A percentile compares a stretch with the other conserved stretches of the same genome.
Conservation (phyloP, 192 early-diverging fungal species). For the Coemansia sp. region DNA sequence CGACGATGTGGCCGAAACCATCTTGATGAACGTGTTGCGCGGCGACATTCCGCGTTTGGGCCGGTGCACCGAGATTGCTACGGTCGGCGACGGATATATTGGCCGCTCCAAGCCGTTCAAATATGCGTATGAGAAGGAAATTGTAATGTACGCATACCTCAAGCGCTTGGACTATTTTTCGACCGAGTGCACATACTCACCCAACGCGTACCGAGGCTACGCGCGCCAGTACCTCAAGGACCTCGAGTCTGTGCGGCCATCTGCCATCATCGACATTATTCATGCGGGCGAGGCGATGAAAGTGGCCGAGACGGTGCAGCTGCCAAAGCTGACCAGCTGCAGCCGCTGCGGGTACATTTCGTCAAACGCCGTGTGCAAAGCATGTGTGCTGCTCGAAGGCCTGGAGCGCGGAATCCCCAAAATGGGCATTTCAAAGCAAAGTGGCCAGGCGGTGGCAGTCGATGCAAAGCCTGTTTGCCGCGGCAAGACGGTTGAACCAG, state of each 20-base stretch:
- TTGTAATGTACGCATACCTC: conserved; percentile 99
- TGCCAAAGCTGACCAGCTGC: conserved; percentile 67
- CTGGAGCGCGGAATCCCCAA: conserved; percentile 85
- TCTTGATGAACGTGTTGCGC: conserved; percentile 96
- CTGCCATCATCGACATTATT: conserved; percentile 92
- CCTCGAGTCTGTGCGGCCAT: conserved; percentile 84
- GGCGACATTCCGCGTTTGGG: conserved; percentile 90
- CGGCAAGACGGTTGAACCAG: conserved; percentile 22
- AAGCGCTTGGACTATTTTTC: conserved; percentile 97
- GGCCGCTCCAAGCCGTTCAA: conserved; percentile 98
- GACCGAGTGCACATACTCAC: conserved; percentile 97
- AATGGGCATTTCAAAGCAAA: conserved; percentile 54
- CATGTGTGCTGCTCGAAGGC: conserved; percentile 90
- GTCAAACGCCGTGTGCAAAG: conserved; percentile 88
- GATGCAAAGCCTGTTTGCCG: not conserved
- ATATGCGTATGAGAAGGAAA: conserved; percentile 99
- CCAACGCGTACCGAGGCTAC: conserved; percentile 95
- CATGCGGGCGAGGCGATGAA: conserved; percentile 90
- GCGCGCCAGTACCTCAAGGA: conserved; percentile 95
- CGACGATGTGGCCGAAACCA: conserved; percentile 98
- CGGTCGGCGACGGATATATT: conserved; percentile 68
- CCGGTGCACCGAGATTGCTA: conserved; percentile 90
- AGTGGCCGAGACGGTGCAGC: conserved; percentile 62
- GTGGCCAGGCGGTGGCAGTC: conserved; percentile 4
- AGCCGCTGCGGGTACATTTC: conserved; percentile 94